These are phyloP conservation scores for Vishniacozyma victoriae DNA, from an alignment of 768 basidiomycete genomes.

Conservation along the genomic window DNA sequence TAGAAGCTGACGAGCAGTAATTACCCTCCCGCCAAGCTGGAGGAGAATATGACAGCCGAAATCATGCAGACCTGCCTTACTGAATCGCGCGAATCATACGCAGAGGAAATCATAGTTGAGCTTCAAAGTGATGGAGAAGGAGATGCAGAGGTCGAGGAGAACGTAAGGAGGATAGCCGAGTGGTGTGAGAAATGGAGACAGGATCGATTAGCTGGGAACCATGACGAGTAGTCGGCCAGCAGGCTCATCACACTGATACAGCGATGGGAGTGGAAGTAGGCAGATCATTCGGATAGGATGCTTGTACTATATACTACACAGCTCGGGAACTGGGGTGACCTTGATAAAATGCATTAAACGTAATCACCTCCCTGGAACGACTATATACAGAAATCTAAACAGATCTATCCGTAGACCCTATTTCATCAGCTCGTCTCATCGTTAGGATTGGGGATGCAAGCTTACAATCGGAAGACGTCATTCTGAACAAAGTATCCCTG, in stretches of 20 bases:
- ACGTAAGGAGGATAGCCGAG: constrained; percentile 75
- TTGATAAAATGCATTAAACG: no score
- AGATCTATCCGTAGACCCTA: constrained; percentile 11
- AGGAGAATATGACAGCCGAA: constrained; percentile 97
- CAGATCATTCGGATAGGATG: no score
- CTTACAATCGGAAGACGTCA: constrained; percentile 72
- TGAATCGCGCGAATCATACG: constrained; percentile 82
- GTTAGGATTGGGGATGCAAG: neutral
- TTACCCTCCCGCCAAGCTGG: constrained; percentile 86
- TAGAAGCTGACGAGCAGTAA: constrained; percentile 52
- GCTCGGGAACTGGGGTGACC: no score
- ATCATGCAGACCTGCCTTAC: constrained; percentile 90
- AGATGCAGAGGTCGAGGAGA: constrained; percentile 70
- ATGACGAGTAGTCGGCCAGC: no score
- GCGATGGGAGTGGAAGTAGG: no score
- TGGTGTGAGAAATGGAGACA: constrained; percentile 74
- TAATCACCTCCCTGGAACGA: no score
- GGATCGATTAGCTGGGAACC: constrained; percentile 38
- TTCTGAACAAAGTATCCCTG: constrained; percentile 76
- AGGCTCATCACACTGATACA: no score
- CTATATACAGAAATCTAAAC: no score
- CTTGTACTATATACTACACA: no score
- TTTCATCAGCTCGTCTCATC: no score
- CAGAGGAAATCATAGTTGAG: constrained; percentile 77
- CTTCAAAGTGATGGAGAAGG: constrained; percentile 59